These are phyloP conservation scores for Venturiaceae sp. DNA, from an alignment of 2,329 filamentous ascomycete genomes.

Conservation along the genomic window DNA sequence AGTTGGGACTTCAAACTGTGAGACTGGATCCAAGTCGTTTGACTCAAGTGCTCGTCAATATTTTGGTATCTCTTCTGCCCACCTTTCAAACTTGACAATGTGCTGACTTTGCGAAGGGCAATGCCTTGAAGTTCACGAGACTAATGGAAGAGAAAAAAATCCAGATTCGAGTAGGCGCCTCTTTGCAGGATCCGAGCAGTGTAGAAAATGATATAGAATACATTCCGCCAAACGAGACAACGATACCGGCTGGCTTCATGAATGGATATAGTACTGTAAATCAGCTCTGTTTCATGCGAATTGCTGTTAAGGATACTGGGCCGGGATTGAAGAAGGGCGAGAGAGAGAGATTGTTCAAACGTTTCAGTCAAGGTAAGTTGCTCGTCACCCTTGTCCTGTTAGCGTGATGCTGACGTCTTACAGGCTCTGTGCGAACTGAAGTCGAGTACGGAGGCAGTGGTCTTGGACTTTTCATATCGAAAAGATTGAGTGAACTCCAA, in stretches of 20 bases:
- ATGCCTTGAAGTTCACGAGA: constrained; percentile 6
- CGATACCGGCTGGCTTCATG: not conserved
- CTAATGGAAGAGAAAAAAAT: not conserved
- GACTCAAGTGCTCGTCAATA: constrained; percentile 2
- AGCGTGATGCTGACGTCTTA: constrained; percentile 37
- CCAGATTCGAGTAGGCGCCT: not conserved
- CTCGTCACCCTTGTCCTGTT: constrained; percentile 37
- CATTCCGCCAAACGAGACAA: not conserved
- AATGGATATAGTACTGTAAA: constrained; percentile 12
- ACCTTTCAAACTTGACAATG: not conserved
- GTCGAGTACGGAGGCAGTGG: constrained; percentile 5
- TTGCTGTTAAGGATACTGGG: constrained; percentile 54
- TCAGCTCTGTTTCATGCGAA: constrained; percentile 41
- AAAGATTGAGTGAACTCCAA: constrained; percentile 57
- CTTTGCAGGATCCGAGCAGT: not conserved
- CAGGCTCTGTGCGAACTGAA: constrained; percentile 53
- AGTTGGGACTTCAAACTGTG: not conserved
- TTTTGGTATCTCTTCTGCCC: not conserved
- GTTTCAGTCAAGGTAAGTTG: constrained; percentile 49
- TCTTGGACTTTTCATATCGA: constrained; percentile 55
- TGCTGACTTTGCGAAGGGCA: not conserved
- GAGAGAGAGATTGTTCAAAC: constrained; percentile 48
- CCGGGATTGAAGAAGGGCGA: constrained; percentile 52
- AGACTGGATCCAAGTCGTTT: not conserved
- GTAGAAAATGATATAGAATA: not conserved